Evolutionary conservation across 345 rosid species (phyloP).

Genomic region (Cardamine occulta): DNA sequence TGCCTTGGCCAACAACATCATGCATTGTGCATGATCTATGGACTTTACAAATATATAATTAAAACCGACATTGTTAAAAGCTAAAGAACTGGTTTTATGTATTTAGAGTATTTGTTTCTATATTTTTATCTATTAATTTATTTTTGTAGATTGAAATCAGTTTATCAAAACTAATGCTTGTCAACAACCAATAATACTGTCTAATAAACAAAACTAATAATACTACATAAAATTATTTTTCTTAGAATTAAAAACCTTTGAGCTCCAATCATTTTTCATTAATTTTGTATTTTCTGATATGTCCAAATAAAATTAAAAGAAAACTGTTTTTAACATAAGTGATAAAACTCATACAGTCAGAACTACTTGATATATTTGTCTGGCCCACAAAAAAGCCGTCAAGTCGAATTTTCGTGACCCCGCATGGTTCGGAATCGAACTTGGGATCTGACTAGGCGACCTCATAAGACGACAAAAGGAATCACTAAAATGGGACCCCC

Average conservation of each 20-base stretch:
- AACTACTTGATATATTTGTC: constrained; percentile 17
- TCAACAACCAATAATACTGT: background rate
- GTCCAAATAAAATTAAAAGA: background rate
- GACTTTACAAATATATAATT: constrained; percentile 8
- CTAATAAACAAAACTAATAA: too few relatives aligned
- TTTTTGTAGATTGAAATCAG: background rate
- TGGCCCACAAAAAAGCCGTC: constrained; percentile 19
- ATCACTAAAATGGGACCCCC: constrained; percentile 9
- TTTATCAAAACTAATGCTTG: background rate
- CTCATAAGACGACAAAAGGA: constrained; percentile 35
- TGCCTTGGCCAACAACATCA: constrained; percentile 29
- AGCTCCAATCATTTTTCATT: background rate
- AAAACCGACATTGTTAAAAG: constrained; percentile 2
- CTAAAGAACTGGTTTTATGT: background rate
- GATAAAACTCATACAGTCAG: constrained; percentile 22
- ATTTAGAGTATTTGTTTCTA: background rate
- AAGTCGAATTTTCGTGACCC: constrained; percentile 25
- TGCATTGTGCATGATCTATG: constrained; percentile 25
- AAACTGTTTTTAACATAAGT: background rate
- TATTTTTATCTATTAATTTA: background rate
- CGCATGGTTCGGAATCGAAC: constrained; percentile 32
- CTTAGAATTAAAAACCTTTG: background rate
- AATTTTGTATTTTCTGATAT: background rate
- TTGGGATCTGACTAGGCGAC: constrained; percentile 37
- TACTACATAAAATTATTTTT: too few relatives aligned